Percentiles rank a stretch among this genome's conserved stretches.
Evolutionary conservation across 805 yeast genomes (phyloP).

Genomic region (Candida xiaguanensis): DNA sequence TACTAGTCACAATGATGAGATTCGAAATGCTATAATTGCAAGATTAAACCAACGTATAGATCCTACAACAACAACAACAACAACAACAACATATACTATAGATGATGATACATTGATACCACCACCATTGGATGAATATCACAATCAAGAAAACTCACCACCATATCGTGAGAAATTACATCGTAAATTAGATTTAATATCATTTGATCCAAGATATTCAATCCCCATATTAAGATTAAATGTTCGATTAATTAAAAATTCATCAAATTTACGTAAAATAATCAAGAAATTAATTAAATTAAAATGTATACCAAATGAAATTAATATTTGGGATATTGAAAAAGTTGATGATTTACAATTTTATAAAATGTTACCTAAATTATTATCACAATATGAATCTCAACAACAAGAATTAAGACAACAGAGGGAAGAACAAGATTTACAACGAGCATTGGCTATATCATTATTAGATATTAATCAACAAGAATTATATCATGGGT

Average conservation of each 20-base stretch:
- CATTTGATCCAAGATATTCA: conserved; percentile 24
- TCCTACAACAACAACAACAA: conserved; percentile 1
- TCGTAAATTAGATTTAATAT: conserved; percentile 21
- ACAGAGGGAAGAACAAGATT: conserved; percentile 1
- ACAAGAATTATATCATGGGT: conserved; percentile 3
- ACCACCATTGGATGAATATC: conserved; percentile 10
- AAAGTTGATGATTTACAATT: conserved; percentile 26
- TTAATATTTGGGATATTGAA: conserved; percentile 23
- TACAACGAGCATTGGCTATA: conserved; percentile 6
- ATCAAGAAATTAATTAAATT: conserved; percentile 18
- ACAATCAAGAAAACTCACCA: conserved; percentile 14
- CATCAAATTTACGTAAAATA: conserved; percentile 8
- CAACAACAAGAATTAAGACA: neutral
- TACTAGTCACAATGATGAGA: neutral
- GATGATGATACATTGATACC: neutral
- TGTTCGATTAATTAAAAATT: conserved; percentile 14
- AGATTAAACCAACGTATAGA: conserved; percentile 7
- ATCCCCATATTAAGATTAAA: conserved; percentile 23
- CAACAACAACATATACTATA: neutral
- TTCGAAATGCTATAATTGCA: conserved; percentile 6
- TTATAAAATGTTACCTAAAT: conserved; percentile 20
- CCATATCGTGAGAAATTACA: conserved; percentile 23
- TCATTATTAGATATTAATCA: conserved; percentile 3
- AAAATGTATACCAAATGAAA: conserved; percentile 20
- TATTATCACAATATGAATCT: conserved; percentile 8